phyloP scores from a whole-genome alignment of 345 rosid species.

The Gossypium rotundifolium region DNA sequence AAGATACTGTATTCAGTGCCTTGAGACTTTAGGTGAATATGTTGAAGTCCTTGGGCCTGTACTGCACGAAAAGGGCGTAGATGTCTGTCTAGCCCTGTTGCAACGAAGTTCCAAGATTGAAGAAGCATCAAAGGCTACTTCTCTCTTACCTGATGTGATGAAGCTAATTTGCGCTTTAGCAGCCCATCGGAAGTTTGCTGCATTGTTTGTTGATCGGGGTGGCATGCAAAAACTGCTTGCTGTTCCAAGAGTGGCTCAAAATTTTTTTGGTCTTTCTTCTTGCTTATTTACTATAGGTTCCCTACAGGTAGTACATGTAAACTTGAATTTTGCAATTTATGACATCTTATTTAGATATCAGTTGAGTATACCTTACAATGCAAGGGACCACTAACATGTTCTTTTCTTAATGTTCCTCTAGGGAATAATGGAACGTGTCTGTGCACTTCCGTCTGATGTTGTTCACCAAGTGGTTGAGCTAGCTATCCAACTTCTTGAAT shows the following conservation, averaged over 20 bases:
- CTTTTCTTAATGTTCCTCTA: constrained; percentile 22
- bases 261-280: constrained; percentile 84
- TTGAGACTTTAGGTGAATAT: constrained; percentile 86
- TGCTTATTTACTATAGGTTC: constrained; percentile 91
- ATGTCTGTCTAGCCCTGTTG: constrained; percentile 78
- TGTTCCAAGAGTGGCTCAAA: constrained; percentile 65
- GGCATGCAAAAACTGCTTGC: constrained; percentile 93
- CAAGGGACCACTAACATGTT: neutral
- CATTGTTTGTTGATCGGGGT: constrained; percentile 92
- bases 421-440: constrained; percentile 99
- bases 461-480: constrained; percentile 79
- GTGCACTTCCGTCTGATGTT: constrained; percentile 83
- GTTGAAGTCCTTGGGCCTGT: constrained; percentile 98
- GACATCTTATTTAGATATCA: neutral
- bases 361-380: neutral
- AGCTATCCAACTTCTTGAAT: constrained; percentile 81
- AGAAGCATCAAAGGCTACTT: constrained; percentile 35
- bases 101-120: constrained; percentile 53
- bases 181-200: constrained; percentile 96
- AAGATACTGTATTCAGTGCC: constrained; percentile 91
- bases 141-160: constrained; percentile 87
- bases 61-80: constrained; percentile 93
- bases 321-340: constrained; percentile 4
- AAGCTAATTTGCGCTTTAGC: constrained; percentile 97
- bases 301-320: constrained; percentile 57